These are phyloP conservation scores for Claviceps pusilla DNA, from an alignment of 2,329 filamentous ascomycete genomes.

Conservation along the genomic window DNA sequence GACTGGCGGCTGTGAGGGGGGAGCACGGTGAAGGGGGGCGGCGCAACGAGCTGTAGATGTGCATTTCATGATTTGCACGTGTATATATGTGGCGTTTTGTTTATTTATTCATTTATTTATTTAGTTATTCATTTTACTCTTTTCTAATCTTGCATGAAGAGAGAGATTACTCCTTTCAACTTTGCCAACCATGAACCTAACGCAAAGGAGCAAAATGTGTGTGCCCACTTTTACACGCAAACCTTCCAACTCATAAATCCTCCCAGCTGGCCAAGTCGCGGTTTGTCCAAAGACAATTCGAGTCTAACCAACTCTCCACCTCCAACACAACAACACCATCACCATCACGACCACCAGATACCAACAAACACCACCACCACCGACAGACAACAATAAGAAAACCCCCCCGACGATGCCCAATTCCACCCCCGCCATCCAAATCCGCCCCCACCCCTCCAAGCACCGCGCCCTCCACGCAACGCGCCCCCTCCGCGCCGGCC, in stretches of 20 bases:
- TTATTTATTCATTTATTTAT: too few species aligned
- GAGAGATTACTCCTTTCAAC: too few species aligned
- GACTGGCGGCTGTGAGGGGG: constrained; percentile 20
- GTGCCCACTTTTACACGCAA: too few species aligned
- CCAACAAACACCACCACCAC: neutral
- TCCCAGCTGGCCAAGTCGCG: too few species aligned
- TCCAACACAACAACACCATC: neutral
- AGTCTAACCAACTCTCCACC: neutral
- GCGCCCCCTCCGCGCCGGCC: constrained; percentile 27
- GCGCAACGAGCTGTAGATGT: constrained; percentile 20
- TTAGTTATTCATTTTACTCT: too few species aligned
- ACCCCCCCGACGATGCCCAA: neutral
- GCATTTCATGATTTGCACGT: neutral
- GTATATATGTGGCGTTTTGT: neutral
- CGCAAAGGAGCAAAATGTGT: too few species aligned
- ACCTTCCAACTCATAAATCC: too few species aligned
- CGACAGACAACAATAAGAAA: neutral
- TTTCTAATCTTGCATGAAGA: too few species aligned
- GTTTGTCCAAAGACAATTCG: too few species aligned
- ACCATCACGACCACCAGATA: neutral
- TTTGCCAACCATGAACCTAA: too few species aligned
- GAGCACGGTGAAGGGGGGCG: constrained; percentile 7
- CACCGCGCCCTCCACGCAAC: constrained; percentile 33
- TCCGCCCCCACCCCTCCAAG: constrained; percentile 14
- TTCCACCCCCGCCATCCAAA: neutral